Base-by-base conservation (phyloP, 345 rosid species). In the Triadica sebifera region DNA sequence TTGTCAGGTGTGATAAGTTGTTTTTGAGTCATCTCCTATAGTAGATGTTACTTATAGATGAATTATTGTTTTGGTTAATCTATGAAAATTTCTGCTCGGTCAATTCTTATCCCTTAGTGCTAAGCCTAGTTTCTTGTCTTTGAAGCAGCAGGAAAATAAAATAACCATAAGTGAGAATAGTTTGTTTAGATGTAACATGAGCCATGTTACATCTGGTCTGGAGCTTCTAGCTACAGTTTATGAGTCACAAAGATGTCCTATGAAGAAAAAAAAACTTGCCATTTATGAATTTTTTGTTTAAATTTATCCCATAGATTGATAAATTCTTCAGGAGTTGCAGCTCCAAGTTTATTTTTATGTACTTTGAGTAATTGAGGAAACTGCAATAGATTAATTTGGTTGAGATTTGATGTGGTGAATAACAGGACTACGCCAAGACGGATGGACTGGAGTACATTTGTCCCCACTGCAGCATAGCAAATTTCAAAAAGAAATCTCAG, bases 391-490 rank as follows among this genome's bases (percentile, higher is more conserved):
- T 46, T 55, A 29, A 29, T 7, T n/a, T 22, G 53, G 45, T 67
- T 76, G 58, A 75, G 50, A 19, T 29, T 51, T 34, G 39, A 0
- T 24, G 16, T 24, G 62, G 45, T 69, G 76, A 74, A 50, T 87
- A 75, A 59, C 92, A 95, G 99, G 99, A 95, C 82, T 95, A 95
- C 64, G 99, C 99, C 0, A 95, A 95, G 80, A 95, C 99, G 5
- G 98, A 93, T 34, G 99, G 99, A 49, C 80, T 95, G 85, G 99
- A 95, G 84, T 95, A 95, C 61, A 88, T 93, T 10, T 95, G 99
- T 77, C 99, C 99, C 2, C 91, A 89, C 75, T 93, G 99, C 87
- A 95, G 98, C 76, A 75, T 86, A 53, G 81, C 98, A 66, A 91
- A 93, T 76, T 91, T 87, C 84, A 87, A 84, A 88, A 95, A 95